phyloP scores from a whole-genome alignment of 2,329 filamentous ascomycete genomes.

The Endoconidiophora polonica region DNA sequence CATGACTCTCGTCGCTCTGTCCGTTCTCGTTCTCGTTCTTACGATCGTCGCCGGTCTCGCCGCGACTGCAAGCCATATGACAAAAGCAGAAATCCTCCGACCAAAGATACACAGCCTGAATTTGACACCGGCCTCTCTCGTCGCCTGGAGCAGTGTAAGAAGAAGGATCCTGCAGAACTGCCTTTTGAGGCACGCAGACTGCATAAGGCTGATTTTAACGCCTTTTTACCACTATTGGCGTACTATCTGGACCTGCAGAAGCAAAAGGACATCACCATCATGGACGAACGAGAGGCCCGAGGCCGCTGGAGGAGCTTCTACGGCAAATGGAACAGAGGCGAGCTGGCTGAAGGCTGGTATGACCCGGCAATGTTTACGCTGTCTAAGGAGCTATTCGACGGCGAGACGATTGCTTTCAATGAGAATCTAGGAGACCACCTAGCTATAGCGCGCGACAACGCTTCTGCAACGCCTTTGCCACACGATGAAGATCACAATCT shows the following conservation, averaged over 20 bases:
- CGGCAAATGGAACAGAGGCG: conserved; percentile 77
- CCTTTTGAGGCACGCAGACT: conserved; percentile 52
- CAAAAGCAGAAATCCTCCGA: not conserved
- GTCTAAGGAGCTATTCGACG: conserved; percentile 9
- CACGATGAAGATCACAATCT: not conserved
- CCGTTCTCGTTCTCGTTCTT: not conserved
- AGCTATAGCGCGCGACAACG: not conserved
- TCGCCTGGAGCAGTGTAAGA: not conserved
- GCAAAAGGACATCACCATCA: conserved; percentile 45
- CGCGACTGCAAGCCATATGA: not conserved
- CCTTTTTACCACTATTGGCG: conserved; percentile 57
- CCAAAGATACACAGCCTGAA: not conserved
- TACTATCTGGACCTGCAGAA: conserved; percentile 85
- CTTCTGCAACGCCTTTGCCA: not conserved
- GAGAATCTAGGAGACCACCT: not conserved
- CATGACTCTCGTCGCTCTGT: not conserved
- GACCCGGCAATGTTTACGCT: conserved; percentile 50
- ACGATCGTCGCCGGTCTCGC: not conserved
- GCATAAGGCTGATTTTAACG: conserved; percentile 48
- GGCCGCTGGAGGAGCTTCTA: conserved; percentile 92
- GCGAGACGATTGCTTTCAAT: conserved; percentile 4
- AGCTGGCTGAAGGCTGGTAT: conserved; percentile 86
- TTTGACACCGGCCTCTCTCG: not conserved
- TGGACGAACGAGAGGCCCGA: conserved; percentile 58
- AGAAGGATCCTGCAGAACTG: conserved; percentile 22